Evolutionary conservation across 805 yeast genomes (phyloP).

Genomic region (Lipomyces spencermartinsiae): DNA sequence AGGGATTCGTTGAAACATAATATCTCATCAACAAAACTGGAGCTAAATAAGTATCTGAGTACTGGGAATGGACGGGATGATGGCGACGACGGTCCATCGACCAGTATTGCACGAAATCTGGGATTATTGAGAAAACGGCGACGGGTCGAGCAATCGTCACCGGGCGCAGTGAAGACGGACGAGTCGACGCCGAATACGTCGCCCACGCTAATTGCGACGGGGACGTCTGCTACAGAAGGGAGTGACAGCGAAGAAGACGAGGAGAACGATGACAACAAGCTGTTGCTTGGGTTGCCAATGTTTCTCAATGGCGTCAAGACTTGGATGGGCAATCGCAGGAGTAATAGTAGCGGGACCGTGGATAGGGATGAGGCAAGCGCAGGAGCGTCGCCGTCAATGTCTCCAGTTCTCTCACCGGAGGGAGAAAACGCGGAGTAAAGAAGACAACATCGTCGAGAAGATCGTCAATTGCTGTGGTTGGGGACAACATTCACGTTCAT

Average conservation of each 20-base stretch:
- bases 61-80: constrained; percentile 29
- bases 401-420: constrained; percentile 17
- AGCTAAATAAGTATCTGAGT: constrained; percentile 75
- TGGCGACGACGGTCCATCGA: constrained; percentile 32
- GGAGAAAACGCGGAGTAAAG: neutral
- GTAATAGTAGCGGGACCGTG: neutral
- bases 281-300: constrained; percentile 29
- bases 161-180: constrained; percentile 9
- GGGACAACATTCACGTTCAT: neutral
- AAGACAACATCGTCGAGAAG: neutral
- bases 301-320: constrained; percentile 31
- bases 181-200: neutral
- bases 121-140: constrained; percentile 29
- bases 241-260: constrained; percentile 31
- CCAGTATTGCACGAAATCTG: constrained; percentile 16
- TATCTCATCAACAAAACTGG: constrained; percentile 64
- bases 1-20: constrained; percentile 83
- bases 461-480: neutral
- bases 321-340: constrained; percentile 31
- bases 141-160: neutral
- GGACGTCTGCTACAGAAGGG: constrained; percentile 8
- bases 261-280: constrained; percentile 31
- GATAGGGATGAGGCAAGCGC: constrained; percentile 11
- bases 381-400: constrained; percentile 13
- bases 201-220: constrained; percentile 9